These are phyloP conservation scores for Tarenaya hassleriana DNA, from an alignment of 345 rosid species.

Conservation along the genomic window DNA sequence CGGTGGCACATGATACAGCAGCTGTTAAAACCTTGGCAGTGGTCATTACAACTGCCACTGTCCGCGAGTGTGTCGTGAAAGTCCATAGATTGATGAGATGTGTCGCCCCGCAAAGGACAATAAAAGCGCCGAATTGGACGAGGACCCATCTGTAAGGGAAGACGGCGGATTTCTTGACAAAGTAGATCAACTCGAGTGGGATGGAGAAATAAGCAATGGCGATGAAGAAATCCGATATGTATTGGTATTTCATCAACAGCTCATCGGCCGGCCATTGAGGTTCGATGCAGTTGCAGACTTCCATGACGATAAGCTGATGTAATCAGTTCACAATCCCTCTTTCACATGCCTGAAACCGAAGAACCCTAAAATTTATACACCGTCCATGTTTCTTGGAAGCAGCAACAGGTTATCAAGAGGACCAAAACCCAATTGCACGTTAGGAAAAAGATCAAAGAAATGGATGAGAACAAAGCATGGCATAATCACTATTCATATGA, in stretches of 20 bases:
- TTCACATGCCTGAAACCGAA: constrained; percentile 29
- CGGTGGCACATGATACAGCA: constrained; percentile 84
- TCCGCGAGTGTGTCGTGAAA: constrained; percentile 56
- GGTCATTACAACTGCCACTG: constrained; percentile 83
- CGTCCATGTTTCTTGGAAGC: background rate
- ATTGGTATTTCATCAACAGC: constrained; percentile 88
- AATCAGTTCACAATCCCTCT: constrained; percentile 19
- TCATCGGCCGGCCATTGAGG: constrained; percentile 97
- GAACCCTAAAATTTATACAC: background rate
- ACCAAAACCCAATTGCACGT: background rate
- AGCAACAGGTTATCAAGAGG: background rate
- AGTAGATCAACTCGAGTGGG: constrained; percentile 90
- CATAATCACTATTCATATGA: too few relatives aligned
- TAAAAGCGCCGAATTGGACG: constrained; percentile 98
- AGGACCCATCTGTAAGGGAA: constrained; percentile 99
- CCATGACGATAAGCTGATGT: constrained; percentile 39
- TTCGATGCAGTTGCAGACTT: constrained; percentile 84
- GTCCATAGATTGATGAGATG: constrained; percentile 98
- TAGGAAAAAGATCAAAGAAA: background rate
- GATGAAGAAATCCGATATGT: constrained; percentile 95
- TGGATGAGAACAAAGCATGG: too few relatives aligned
- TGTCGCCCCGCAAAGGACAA: constrained; percentile 96
- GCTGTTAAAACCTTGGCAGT: constrained; percentile 77
- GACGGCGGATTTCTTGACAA: constrained; percentile 89
- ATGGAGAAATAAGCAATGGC: constrained; percentile 97